Evolutionary conservation across 441 rosid species (phyloP), one percentile per base, ranked within the genome.

Genomic region (Euphorbia celastroides): DNA sequence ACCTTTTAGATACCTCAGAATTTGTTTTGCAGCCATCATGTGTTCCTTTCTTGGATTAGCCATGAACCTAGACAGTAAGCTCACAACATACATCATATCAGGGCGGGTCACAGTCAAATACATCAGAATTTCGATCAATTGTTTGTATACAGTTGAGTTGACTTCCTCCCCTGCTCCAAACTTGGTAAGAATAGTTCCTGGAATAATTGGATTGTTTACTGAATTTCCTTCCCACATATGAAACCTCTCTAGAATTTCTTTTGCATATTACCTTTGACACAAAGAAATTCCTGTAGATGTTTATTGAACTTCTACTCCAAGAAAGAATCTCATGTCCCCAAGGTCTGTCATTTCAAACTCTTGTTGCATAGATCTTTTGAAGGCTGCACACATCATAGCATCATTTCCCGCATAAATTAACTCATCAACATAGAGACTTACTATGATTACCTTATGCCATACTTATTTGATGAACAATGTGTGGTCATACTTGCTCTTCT

Each of bases 361-460:
- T 42, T 12, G 20, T 20, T 38, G 51, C 52, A 61, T 61, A 34
- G 20, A 61, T 1, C 0, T 11, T 20, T 61, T 61, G 12, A 38
- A 61, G 0, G 38, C 12, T 61, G 12, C 5, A 41, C 63, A 60
- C 41, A 60, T 5, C 20, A 17, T 5, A 17, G 3, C 55, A 50
- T 50, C 57, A 20, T 52, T n/a, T 20, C 28, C 16, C 0, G 11
- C 20, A 52, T 52, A 52, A 1, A 60, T 60, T 7, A 65, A 28
- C 2, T 65, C 69, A 56, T 66, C 62, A 34, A 55, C 62, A 13
- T 66, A 66, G 26, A 54, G 52, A 23, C 61, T 32, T 23, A 54
- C 9, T 0, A 42, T 5, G 19, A 42, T 25, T 2, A 62, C 1
- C 6, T 62, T 42, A 6, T 44, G 13, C 17, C 34, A 26, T 9